Evolutionary conservation across 495 filamentous ascomycete genomes (phyloP).

Genomic region (Podospora appendiculata): DNA sequence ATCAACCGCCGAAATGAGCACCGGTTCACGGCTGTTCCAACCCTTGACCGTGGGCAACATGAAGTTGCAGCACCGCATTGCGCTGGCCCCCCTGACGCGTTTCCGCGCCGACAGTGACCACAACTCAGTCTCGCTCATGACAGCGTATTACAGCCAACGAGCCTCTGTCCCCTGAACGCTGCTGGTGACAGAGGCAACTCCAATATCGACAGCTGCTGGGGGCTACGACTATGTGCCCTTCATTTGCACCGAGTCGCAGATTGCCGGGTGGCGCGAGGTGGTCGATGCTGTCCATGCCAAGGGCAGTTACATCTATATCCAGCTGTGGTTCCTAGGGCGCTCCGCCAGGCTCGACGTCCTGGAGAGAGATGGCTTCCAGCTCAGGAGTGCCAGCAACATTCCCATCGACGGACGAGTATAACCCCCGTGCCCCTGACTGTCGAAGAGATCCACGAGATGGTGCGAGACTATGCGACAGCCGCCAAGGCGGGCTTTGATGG

Average conservation of each 20-base stretch:
- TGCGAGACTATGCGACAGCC: slow-evolving; percentile 54
- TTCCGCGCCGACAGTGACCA: slow-evolving; percentile 31
- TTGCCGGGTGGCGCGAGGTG: slow-evolving; percentile 52
- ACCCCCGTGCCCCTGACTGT: slow-evolving; percentile 43
- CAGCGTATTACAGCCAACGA: slow-evolving; percentile 56
- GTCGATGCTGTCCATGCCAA: slow-evolving; percentile 61
- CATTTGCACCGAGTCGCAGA: slow-evolving; percentile 55
- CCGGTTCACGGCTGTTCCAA: slow-evolving; percentile 24
- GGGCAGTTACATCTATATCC: slow-evolving; percentile 54
- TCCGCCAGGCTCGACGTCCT: slow-evolving; percentile 34
- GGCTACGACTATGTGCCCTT: slow-evolving; percentile 53
- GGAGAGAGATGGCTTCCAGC: slow-evolving; percentile 28
- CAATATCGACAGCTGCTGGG: slow-evolving; percentile 47
- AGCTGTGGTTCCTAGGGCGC: slow-evolving; percentile 66
- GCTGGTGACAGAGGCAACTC: slow-evolving; percentile 57
- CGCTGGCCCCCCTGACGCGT: slow-evolving; percentile 41
- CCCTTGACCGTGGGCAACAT: slow-evolving; percentile 32
- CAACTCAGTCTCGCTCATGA: slow-evolving; percentile 36
- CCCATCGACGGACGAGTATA: slow-evolving; percentile 28
- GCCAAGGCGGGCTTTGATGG: slow-evolving; percentile 68
- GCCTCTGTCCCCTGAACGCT: slow-evolving; percentile 52
- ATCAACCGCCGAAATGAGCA: slow-evolving; percentile 5
- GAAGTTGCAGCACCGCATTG: slow-evolving; percentile 32
- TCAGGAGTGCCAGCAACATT: slow-evolving; percentile 41
- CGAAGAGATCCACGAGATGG: slow-evolving; percentile 49